These are phyloP conservation scores for Sisymbrium irio DNA, from an alignment of 345 rosid species.

Conservation along the genomic window DNA sequence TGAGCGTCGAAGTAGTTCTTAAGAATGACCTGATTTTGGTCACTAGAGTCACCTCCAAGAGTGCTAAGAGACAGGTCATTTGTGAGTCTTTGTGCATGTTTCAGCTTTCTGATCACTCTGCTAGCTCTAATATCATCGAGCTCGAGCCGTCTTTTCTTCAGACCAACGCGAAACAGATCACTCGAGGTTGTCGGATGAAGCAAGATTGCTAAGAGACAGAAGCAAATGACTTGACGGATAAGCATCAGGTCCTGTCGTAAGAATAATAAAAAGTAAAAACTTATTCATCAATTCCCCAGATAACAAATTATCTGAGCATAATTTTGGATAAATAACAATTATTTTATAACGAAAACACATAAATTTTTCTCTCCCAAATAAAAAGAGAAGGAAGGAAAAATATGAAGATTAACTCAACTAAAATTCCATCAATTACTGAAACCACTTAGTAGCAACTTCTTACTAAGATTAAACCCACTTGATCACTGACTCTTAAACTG, in stretches of 20 bases:
- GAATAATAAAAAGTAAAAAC: not conserved
- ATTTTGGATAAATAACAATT: too few species aligned
- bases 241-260: slow-evolving; percentile 19
- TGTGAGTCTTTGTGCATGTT: slow-evolving; percentile 1
- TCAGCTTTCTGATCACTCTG: slow-evolving; percentile 39
- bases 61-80: not conserved
- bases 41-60: slow-evolving; percentile 23
- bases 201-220: slow-evolving; percentile 44
- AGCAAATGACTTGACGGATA: slow-evolving; percentile 32
- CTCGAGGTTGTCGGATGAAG: slow-evolving; percentile 49
- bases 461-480: not conserved
- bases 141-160: slow-evolving; percentile 63
- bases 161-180: slow-evolving; percentile 52
- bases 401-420: not conserved
- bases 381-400: too few species aligned
- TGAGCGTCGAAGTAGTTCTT: slow-evolving; percentile 74
- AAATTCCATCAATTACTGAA: not conserved
- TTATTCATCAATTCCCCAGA: not conserved
- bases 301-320: too few species aligned
- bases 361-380: too few species aligned
- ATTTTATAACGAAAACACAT: not conserved
- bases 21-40: slow-evolving; percentile 47
- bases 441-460: not conserved
- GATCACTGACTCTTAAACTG: not conserved
- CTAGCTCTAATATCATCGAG: slow-evolving; percentile 40